phyloP scores from a whole-genome alignment of 176 grass and related monocot species.

The Elaeis guineensis region DNA sequence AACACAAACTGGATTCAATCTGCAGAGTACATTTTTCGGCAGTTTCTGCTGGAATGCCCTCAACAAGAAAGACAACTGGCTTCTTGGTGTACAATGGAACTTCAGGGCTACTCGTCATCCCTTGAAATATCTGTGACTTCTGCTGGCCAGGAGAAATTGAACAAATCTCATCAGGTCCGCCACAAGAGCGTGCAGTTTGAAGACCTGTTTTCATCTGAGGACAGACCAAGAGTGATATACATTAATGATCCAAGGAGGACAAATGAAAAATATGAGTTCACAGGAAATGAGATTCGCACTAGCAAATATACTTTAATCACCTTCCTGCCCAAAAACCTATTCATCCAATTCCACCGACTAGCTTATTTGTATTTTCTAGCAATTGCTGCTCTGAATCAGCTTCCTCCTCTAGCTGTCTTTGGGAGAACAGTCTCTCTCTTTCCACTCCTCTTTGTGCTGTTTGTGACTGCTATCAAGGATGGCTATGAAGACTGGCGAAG shows the following conservation, averaged over 20 bases:
- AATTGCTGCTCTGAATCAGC: slow-evolving; percentile 97
- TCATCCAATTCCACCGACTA: slow-evolving; percentile 92
- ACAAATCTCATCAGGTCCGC: slow-evolving; percentile 40
- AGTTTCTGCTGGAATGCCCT: slow-evolving; percentile 67
- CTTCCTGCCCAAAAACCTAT: slow-evolving; percentile 96
- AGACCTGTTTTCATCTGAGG: slow-evolving; percentile 64
- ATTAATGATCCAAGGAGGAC: slow-evolving; percentile 90
- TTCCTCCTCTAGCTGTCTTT: slow-evolving; percentile 97
- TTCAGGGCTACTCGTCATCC: slow-evolving; percentile 50
- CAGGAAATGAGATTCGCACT: slow-evolving; percentile 93
- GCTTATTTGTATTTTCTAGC: slow-evolving; percentile 97
- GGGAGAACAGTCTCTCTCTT: slow-evolving; percentile 96
- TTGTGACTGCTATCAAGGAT: slow-evolving; percentile 99
- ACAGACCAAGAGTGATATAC: slow-evolving; percentile 74
- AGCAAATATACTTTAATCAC: slow-evolving; percentile 99
- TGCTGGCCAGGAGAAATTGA: slow-evolving; percentile 54
- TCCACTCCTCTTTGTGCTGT: slow-evolving; percentile 85
- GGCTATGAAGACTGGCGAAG: slow-evolving; percentile 98
- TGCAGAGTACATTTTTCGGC: slow-evolving; percentile 58
- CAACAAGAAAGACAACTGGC: slow-evolving; percentile 48
- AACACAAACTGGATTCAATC: slow-evolving; percentile 36
- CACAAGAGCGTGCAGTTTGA: slow-evolving; percentile 64
- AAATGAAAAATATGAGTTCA: slow-evolving; percentile 89
- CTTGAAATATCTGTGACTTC: slow-evolving; percentile 43
- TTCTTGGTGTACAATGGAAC: slow-evolving; percentile 69